Conservation (phyloP, 2,329 filamentous ascomycete genomes). For the Cytospora piceicola region DNA sequence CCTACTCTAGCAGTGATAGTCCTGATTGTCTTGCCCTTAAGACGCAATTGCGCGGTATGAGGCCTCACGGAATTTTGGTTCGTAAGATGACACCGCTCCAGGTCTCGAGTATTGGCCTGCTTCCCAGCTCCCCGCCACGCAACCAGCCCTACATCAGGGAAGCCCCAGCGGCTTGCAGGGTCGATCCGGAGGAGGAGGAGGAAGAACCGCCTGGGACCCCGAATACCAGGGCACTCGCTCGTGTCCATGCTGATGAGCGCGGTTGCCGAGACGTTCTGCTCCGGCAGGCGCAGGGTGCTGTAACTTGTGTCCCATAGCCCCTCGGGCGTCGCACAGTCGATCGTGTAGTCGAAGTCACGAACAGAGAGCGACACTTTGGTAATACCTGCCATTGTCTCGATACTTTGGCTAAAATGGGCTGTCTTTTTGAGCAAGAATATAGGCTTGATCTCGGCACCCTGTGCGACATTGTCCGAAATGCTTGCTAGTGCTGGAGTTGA, state of each 20-base stretch:
- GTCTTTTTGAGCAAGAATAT: slow-evolving; percentile 21
- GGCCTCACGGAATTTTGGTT: slow-evolving; percentile 15
- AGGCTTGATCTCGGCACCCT: slow-evolving; percentile 14
- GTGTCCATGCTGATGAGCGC: slow-evolving; percentile 17
- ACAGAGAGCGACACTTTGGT: slow-evolving; percentile 4
- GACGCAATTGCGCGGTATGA: slow-evolving; percentile 6
- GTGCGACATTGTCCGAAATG: slow-evolving; percentile 15
- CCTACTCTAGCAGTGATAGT: slow-evolving; percentile 10
- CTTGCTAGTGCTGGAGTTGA: slow-evolving; percentile 5
- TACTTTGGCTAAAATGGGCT: slow-evolving; percentile 2
- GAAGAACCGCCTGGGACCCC: slow-evolving; percentile 4
- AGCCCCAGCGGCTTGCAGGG: slow-evolving; percentile 15
- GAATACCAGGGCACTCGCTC: not conserved
- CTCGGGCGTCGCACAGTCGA: slow-evolving; percentile 10
- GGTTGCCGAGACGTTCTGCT: slow-evolving; percentile 2
- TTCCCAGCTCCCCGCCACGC: slow-evolving; percentile 14
- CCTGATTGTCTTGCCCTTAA: not conserved
- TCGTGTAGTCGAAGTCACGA: slow-evolving; percentile 1
- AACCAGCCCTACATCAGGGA: slow-evolving; percentile 9
- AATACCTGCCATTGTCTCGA: slow-evolving; percentile 14
- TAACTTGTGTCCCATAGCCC: slow-evolving; percentile 14
- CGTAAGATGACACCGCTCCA: slow-evolving; percentile 7
- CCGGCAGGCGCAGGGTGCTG: slow-evolving; percentile 3
- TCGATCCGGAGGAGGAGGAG: slow-evolving; percentile 13
- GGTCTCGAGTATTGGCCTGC: slow-evolving; percentile 5